Conservation (phyloP, 1,139 yeast genomes). For the Candida glucosophila region DNA sequence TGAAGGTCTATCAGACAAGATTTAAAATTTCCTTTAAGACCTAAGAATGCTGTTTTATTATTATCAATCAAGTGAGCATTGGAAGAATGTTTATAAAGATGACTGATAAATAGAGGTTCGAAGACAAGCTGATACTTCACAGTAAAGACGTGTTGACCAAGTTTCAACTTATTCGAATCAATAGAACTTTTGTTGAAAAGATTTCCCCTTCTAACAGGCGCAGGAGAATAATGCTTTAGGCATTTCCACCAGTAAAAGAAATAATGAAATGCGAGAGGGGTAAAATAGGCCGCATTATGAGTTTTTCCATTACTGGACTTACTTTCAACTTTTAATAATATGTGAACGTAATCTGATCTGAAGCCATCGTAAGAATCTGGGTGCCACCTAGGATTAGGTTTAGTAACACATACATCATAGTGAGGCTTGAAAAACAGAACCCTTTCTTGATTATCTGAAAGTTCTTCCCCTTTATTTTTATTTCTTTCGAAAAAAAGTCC, state of each 20-base stretch:
- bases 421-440: constrained; percentile 28
- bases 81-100: constrained; percentile 55
- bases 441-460: constrained; percentile 27
- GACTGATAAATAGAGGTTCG: constrained; percentile 67
- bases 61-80: constrained; percentile 34
- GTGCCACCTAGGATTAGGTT: constrained; percentile 30
- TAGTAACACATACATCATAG: constrained; percentile 34
- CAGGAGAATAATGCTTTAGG: constrained; percentile 59
- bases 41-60: constrained; percentile 55
- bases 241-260: constrained; percentile 82
- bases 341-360: constrained; percentile 69
- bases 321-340: constrained; percentile 51
- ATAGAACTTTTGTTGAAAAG: constrained; percentile 38
- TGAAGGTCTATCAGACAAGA: constrained; percentile 72
- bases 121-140: constrained; percentile 72
- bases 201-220: constrained; percentile 69
- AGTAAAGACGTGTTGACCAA: constrained; percentile 72
- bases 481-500: constrained; percentile 38
- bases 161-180: constrained; percentile 39
- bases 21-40: constrained; percentile 65
- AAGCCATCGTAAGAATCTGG: constrained; percentile 75
- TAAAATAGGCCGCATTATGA: constrained; percentile 65
- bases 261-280: constrained; percentile 61
- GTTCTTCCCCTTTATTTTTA: constrained; percentile 8
- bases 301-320: constrained; percentile 26